These are phyloP conservation scores for Saturnispora besseyi DNA, from an alignment of 805 yeast species.

Conservation along the genomic window DNA sequence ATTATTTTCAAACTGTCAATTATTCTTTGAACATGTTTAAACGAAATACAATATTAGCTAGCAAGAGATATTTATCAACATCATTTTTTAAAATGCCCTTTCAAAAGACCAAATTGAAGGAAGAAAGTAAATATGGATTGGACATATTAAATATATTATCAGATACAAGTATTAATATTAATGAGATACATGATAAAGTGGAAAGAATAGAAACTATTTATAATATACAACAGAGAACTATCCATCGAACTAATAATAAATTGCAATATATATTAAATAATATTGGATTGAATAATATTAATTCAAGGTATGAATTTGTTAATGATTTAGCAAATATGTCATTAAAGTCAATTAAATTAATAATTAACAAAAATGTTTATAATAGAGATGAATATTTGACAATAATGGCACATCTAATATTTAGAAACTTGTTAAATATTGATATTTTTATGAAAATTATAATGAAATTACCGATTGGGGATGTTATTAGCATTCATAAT, in stretches of 20 bases:
- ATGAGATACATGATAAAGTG: slow-evolving; percentile 5
- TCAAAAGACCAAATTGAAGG: background rate
- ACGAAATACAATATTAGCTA: background rate
- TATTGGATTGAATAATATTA: slow-evolving; percentile 3
- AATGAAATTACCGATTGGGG: slow-evolving; percentile 15
- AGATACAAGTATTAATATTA: slow-evolving; percentile 1
- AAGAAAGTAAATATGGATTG: background rate
- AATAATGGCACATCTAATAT: slow-evolving; percentile 18
- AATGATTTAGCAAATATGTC: slow-evolving; percentile 2
- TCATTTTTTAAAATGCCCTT: background rate
- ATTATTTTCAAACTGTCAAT: background rate
- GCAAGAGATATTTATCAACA: background rate
- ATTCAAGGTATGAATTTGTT: slow-evolving; percentile 1
- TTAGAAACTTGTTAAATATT: slow-evolving; percentile 12
- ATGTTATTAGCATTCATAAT: slow-evolving; percentile 11
- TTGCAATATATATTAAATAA: slow-evolving; percentile 2
- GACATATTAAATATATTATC: background rate
- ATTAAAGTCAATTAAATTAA: background rate
- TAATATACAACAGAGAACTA: background rate
- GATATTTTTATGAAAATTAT: slow-evolving; percentile 14
- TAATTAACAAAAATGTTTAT: slow-evolving; percentile 1
- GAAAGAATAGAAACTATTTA: slow-evolving; percentile 2
- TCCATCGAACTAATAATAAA: background rate
- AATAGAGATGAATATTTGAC: slow-evolving; percentile 13
- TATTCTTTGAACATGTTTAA: background rate